Evolutionary conservation across 2,329 filamentous ascomycete species (phyloP).

Genomic region (Cytospora mali): DNA sequence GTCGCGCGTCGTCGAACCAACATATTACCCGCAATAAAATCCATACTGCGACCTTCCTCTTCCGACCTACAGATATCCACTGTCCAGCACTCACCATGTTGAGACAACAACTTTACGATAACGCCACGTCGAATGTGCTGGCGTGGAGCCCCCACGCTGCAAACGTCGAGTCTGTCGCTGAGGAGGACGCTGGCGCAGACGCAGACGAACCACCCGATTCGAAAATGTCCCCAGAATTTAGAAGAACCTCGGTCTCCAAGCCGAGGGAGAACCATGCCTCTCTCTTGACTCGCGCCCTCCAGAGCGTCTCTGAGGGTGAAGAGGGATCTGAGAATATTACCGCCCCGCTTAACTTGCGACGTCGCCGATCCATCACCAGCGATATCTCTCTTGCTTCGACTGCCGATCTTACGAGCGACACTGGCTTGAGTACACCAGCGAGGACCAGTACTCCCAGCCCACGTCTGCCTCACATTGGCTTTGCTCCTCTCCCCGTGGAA

Average conservation of each 20-base stretch:
- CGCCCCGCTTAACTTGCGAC: conserved; percentile 40
- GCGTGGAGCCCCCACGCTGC: conserved; percentile 49
- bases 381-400: conserved; percentile 81
- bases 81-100: conserved; percentile 29
- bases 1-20: conserved; percentile 9
- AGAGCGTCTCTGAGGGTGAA: conserved; percentile 65
- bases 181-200: conserved; percentile 71
- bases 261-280: conserved; percentile 69
- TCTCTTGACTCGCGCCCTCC: conserved; percentile 82
- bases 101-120: conserved; percentile 41
- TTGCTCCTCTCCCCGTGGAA: conserved; percentile 40
- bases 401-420: conserved; percentile 92
- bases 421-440: conserved; percentile 86
- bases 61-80: conserved; percentile 10
- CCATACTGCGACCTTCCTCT: conserved; percentile 14
- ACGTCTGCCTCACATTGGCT: conserved; percentile 65
- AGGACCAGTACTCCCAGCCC: conserved; percentile 87
- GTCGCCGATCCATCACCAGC: conserved; percentile 72
- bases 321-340: conserved; percentile 43
- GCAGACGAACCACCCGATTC: conserved; percentile 86
- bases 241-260: conserved; percentile 49
- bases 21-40: conserved; percentile 22
- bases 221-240: conserved; percentile 43
- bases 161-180: conserved; percentile 46
- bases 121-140: conserved; percentile 46